Evolutionary conservation across 169 alveolate species (phyloP).

Genomic region (Plasmodium vivax): DNA sequence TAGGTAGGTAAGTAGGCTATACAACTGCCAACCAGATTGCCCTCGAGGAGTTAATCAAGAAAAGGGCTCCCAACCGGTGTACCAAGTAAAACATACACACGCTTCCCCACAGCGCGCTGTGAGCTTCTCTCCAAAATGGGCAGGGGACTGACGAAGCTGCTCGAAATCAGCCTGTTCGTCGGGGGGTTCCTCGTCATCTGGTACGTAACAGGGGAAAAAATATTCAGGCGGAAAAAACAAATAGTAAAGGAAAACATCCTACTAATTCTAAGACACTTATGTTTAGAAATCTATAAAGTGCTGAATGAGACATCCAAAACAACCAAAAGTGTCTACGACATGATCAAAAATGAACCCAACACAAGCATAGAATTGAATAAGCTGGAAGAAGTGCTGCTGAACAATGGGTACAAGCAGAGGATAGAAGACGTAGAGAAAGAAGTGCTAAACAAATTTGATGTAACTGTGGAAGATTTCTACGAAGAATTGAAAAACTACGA

Average conservation of each 20-base stretch:
- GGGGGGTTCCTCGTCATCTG: constrained; percentile 55
- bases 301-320: constrained; percentile 46
- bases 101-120: background rate
- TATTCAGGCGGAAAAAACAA: constrained; percentile 16
- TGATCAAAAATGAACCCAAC: constrained; percentile 54
- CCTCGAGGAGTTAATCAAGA: background rate
- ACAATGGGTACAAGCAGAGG: constrained; percentile 49
- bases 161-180: constrained; percentile 20
- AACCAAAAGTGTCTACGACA: constrained; percentile 41
- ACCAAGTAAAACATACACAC: background rate
- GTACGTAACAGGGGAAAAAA: constrained; percentile 58
- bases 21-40: background rate
- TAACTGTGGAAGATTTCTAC: constrained; percentile 65
- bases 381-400: constrained; percentile 59
- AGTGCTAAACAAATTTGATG: constrained; percentile 39
- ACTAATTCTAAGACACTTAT: constrained; percentile 32
- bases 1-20: background rate
- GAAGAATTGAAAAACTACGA: constrained; percentile 63
- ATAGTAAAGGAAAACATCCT: constrained; percentile 56
- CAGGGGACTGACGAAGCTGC: background rate
- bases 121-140: constrained; percentile 11
- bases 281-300: constrained; percentile 50
- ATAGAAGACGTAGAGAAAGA: constrained; percentile 67
- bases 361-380: constrained; percentile 39
- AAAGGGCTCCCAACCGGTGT: background rate